These are phyloP conservation scores for Alternaria burnsii DNA, from an alignment of 2,329 filamentous ascomycete species.

Conservation along the genomic window DNA sequence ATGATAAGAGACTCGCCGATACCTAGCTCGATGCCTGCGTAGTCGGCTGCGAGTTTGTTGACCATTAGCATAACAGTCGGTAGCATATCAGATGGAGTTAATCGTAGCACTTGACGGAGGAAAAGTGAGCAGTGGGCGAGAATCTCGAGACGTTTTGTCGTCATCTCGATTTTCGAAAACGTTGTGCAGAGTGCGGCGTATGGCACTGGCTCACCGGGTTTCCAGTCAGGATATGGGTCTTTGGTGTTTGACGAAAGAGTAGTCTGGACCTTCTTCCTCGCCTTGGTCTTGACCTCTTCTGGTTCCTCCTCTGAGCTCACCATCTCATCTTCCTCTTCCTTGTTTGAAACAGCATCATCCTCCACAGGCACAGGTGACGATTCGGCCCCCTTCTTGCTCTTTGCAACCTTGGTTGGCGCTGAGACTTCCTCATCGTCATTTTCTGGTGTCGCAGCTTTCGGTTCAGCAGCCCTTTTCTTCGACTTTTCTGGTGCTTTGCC, in stretches of 20 bases:
- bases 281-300: conserved; percentile 75
- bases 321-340: conserved; percentile 52
- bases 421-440: conserved; percentile 33
- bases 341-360: conserved; percentile 33
- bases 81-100: conserved; percentile 87
- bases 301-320: conserved; percentile 70
- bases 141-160: conserved; percentile 88
- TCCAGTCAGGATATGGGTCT: conserved; percentile 96
- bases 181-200: conserved; percentile 95
- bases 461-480: conserved; percentile 27
- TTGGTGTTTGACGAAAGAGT: conserved; percentile 73
- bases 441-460: conserved; percentile 27
- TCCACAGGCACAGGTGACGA: conserved; percentile 34
- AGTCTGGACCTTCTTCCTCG: conserved; percentile 80
- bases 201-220: conserved; percentile 84
- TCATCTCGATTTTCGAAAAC: conserved; percentile 94
- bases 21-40: conserved; percentile 94
- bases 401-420: conserved; percentile 24
- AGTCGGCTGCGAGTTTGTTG: conserved; percentile 96
- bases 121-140: conserved; percentile 89
- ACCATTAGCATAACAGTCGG: conserved; percentile 94
- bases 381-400: conserved; percentile 28
- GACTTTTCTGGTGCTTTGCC: conserved; percentile 28
- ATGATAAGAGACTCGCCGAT: conserved; percentile 98
- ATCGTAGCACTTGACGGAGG: conserved; percentile 88